Percentiles rank a stretch among this genome's conserved stretches.
These are phyloP conservation scores for Ensete glaucum DNA, from an alignment of 176 grass and related monocot species.

Conservation along the genomic window DNA sequence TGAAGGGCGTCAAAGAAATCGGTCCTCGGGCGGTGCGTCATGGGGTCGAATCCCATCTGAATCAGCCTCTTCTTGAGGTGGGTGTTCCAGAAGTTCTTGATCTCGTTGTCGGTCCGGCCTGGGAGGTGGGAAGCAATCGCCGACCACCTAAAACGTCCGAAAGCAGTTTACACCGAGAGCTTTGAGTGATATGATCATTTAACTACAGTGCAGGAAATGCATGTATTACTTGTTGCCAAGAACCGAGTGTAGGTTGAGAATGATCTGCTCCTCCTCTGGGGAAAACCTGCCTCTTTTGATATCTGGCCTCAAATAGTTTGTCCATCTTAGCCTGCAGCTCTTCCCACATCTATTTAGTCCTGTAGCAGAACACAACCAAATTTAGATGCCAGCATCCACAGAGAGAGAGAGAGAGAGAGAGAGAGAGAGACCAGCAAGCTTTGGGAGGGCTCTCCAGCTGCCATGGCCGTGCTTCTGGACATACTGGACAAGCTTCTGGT, in stretches of 20 bases:
- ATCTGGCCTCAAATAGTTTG: constrained; percentile 16
- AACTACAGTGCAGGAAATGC: neutral
- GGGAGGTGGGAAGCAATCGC: constrained; percentile 12
- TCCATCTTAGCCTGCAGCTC: constrained; percentile 14
- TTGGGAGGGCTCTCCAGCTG: constrained; percentile 18
- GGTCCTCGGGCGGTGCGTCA: constrained; percentile 11
- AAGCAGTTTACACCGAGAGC: no score
- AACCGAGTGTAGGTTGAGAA: constrained; percentile 11
- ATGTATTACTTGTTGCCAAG: constrained; percentile 18
- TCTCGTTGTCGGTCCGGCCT: constrained; percentile 11
- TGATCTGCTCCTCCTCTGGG: constrained; percentile 8
- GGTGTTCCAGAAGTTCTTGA: constrained; percentile 22
- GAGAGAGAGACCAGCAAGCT: neutral
- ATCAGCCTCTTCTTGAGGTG: constrained; percentile 15
- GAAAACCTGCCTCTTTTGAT: constrained; percentile 18
- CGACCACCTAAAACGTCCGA: constrained; percentile 4
- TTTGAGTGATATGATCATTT: no score
- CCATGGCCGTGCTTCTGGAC: constrained; percentile 12
- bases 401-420: neutral
- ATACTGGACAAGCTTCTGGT: constrained; percentile 4
- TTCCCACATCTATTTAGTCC: constrained; percentile 16
- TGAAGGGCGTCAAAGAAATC: neutral
- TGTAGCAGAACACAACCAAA: neutral
- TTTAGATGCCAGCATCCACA: no score
- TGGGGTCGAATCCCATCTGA: constrained; percentile 2